These are phyloP conservation scores for Saturnispora diversa DNA, from an alignment of 805 yeast genomes.

Conservation along the genomic window DNA sequence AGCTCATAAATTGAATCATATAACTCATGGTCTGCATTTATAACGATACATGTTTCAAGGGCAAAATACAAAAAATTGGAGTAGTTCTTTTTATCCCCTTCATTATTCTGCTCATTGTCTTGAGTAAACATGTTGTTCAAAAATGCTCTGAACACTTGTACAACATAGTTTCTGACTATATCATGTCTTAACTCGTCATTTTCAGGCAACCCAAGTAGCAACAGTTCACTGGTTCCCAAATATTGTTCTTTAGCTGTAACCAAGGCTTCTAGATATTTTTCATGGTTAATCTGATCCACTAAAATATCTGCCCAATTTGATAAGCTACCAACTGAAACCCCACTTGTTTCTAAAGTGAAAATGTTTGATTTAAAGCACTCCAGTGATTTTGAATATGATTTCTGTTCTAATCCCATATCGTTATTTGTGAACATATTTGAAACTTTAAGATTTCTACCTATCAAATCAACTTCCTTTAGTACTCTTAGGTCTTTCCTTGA, in stretches of 20 bases:
- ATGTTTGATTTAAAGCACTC: slow-evolving; percentile 38
- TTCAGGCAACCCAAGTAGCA: slow-evolving; percentile 50
- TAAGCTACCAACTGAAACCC: slow-evolving; percentile 48
- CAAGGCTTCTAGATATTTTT: slow-evolving; percentile 50
- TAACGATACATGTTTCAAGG: slow-evolving; percentile 35
- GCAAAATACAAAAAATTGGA: slow-evolving; percentile 30
- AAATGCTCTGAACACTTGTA: slow-evolving; percentile 49
- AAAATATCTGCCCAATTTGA: slow-evolving; percentile 66
- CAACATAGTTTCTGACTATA: slow-evolving; percentile 45
- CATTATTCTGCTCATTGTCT: slow-evolving; percentile 13
- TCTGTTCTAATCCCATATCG: slow-evolving; percentile 13
- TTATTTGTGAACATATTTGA: slow-evolving; percentile 12
- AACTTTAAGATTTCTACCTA: slow-evolving; percentile 32
- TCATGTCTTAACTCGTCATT: slow-evolving; percentile 36
- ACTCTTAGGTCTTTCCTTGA: slow-evolving; percentile 34
- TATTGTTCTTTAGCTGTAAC: slow-evolving; percentile 46
- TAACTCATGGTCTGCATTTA: slow-evolving; percentile 28
- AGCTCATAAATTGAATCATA: slow-evolving; percentile 41
- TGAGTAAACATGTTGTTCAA: slow-evolving; percentile 36
- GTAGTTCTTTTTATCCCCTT: slow-evolving; percentile 19
- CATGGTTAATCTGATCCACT: slow-evolving; percentile 38
- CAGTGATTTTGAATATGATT: slow-evolving; percentile 27
- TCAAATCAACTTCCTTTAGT: slow-evolving; percentile 31
- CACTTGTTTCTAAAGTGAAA: slow-evolving; percentile 45
- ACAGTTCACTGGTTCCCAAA: slow-evolving; percentile 39